Percentiles rank a stretch among this genome's conserved stretches.
phyloP scores from a whole-genome alignment of 2,329 filamentous ascomycete species.

The Epichloe sylvatica region DNA sequence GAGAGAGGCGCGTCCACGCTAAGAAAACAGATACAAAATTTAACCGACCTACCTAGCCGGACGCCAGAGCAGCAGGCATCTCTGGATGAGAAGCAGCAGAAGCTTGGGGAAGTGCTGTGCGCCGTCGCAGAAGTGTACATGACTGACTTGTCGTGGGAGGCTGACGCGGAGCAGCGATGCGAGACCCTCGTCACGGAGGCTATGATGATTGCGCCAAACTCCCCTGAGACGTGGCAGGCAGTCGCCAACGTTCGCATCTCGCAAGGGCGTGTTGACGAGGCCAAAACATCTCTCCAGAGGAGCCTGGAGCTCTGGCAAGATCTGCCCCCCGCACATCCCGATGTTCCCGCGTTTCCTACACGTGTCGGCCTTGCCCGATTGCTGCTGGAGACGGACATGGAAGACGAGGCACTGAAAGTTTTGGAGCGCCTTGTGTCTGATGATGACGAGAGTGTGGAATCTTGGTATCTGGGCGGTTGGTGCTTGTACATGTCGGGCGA shows the following conservation, averaged over 20 bases:
- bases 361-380: slow-evolving; percentile 72
- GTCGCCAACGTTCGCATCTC: slow-evolving; percentile 88
- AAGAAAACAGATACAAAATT: slow-evolving; percentile 51
- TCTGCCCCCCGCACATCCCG: slow-evolving; percentile 54
- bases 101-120: slow-evolving; percentile 83
- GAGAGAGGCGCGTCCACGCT: slow-evolving; percentile 59
- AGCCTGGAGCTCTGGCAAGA: slow-evolving; percentile 78
- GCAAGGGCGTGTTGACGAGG: slow-evolving; percentile 66
- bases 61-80: slow-evolving; percentile 26
- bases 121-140: slow-evolving; percentile 95
- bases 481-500: slow-evolving; percentile 68
- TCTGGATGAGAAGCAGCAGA: slow-evolving; percentile 57
- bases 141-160: slow-evolving; percentile 91
- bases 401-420: slow-evolving; percentile 71
- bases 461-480: slow-evolving; percentile 95
- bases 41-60: slow-evolving; percentile 35
- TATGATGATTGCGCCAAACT: slow-evolving; percentile 65
- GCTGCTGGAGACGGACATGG: slow-evolving; percentile 80
- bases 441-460: slow-evolving; percentile 88
- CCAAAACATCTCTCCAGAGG: slow-evolving; percentile 59
- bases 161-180: slow-evolving; percentile 77
- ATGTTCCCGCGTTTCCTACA: slow-evolving; percentile 73
- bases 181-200: slow-evolving; percentile 85
- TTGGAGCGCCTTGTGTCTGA: slow-evolving; percentile 72
- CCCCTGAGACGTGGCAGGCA: slow-evolving; percentile 80